phyloP scores from a whole-genome alignment of 2,329 filamentous ascomycete genomes.

The Clarireedia hainanense region DNA sequence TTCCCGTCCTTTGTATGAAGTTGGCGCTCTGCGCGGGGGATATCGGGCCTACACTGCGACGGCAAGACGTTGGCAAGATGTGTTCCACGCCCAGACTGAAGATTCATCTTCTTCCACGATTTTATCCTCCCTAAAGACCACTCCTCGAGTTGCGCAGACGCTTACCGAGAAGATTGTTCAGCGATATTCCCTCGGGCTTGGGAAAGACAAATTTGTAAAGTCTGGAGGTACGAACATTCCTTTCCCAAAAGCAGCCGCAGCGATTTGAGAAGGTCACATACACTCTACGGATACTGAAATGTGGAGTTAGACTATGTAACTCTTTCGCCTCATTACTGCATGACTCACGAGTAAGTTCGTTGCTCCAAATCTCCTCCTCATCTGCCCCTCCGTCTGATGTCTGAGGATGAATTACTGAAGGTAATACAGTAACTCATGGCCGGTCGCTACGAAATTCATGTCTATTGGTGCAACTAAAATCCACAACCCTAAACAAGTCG shows the following conservation, averaged over 20 bases:
- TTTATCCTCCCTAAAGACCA: conserved; percentile 42
- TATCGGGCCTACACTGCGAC: conserved; percentile 25
- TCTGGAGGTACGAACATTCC: conserved; percentile 40
- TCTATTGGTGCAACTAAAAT: conserved; percentile 71
- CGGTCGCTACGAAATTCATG: conserved; percentile 71
- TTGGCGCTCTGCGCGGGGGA: conserved; percentile 17
- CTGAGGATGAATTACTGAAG: conserved; percentile 47
- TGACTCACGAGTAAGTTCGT: conserved; percentile 44
- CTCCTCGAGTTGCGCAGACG: conserved; percentile 52
- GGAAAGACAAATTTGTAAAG: conserved; percentile 65
- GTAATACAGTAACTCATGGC: conserved; percentile 55
- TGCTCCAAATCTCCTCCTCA: background rate
- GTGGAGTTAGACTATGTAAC: conserved; percentile 62
- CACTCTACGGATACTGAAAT: background rate
- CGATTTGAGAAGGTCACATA: background rate
- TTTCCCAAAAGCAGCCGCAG: background rate
- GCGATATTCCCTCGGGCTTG: conserved; percentile 65
- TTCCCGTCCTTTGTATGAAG: conserved; percentile 19
- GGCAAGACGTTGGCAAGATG: conserved; percentile 37
- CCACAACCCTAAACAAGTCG: conserved; percentile 63
- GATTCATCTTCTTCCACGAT: conserved; percentile 43
- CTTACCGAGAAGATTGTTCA: conserved; percentile 92
- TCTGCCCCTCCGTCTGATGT: background rate
- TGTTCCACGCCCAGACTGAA: conserved; percentile 58
- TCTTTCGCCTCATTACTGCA: conserved; percentile 62